Base-by-base conservation (phyloP, 306 rosid species). In the Cicer arietinum region DNA sequence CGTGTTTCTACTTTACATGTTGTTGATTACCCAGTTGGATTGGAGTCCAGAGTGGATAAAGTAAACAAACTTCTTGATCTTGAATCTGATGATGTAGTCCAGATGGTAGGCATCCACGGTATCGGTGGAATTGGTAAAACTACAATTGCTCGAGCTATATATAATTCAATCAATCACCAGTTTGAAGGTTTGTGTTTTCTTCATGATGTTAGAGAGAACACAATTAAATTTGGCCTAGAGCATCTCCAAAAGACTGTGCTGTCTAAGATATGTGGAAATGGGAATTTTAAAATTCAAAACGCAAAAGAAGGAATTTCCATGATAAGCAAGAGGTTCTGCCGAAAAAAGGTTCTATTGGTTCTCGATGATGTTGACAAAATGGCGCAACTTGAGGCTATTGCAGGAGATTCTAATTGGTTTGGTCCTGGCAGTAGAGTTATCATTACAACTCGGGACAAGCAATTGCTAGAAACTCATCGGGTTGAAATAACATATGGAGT, bases 391-490 rank as follows among this genome's bases (percentile, higher is more conserved):
- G 1, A 30, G 20, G 67, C 44, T 6, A 37, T 39, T 61, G 67
- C 11, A 2, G 67, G 67, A 37, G 6, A 0, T 3, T 4, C 20
- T 3, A 18, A n/a, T 61, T 61, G 67, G 67, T 61, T 37, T 37
- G 45, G 44, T 60, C 20, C 44, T 7, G 17, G 43, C 0, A 60
- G 66, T 13, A 11, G 44, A 60, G 18, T 61, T 11, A 61, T 61
- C 22, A n/a, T 61, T 61, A 61, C 67, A 61, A 61, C 67, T 4
- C 67, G 67, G 46, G 20, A 61, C 47, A 61, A 37, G 1, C 6
- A 61, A 13, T 61, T 61, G 45, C 6, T 61, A 39, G 10, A 2
- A 6, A 37, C 1, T 1, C 46, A 61, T 61, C 11, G 2, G 2
- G 45, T 61, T 39, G 20, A 1, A 37, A 37, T 6, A 61, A 7